Conservation (phyloP, 2,329 filamentous ascomycete genomes). For the Sporothrix schenckii region DNA sequence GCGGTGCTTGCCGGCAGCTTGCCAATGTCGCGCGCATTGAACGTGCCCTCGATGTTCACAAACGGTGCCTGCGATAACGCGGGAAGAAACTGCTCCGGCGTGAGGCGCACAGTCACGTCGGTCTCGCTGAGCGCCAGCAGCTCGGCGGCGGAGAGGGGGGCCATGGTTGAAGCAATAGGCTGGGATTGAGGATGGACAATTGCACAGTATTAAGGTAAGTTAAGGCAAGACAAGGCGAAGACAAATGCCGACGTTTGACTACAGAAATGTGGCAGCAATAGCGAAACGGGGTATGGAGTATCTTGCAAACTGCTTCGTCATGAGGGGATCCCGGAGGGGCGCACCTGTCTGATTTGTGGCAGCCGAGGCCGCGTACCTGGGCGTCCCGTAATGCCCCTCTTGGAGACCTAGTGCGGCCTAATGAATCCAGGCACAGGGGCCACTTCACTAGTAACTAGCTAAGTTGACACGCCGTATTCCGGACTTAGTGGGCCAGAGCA, state of each 20-base stretch:
- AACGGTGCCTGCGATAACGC: constrained; percentile 52
- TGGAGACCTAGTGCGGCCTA: not conserved
- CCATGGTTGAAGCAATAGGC: not conserved
- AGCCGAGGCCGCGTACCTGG: constrained; percentile 12
- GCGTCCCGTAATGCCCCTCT: not conserved
- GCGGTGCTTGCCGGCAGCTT: constrained; percentile 41
- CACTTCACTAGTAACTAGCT: not conserved
- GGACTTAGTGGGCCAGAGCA: not conserved
- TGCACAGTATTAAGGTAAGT: too few relatives aligned
- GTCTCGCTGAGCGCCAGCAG: constrained; percentile 49
- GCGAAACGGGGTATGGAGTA: not conserved
- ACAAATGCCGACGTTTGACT: not conserved
- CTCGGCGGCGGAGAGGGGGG: constrained; percentile 34
- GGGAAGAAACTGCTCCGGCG: constrained; percentile 43
- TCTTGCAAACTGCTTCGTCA: not conserved
- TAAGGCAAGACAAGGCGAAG: too few relatives aligned
- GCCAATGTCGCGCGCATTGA: constrained; percentile 58
- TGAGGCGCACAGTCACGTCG: constrained; percentile 48
- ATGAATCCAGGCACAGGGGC: constrained; percentile 6
- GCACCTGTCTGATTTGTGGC: constrained; percentile 11
- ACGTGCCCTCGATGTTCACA: constrained; percentile 50
- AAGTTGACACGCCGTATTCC: not conserved
- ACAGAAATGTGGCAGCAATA: not conserved
- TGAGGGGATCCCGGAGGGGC: constrained; percentile 8
- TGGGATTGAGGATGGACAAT: not conserved